These are phyloP conservation scores for Begonia masoniana DNA, from an alignment of 306 rosid genomes.

Conservation along the genomic window DNA sequence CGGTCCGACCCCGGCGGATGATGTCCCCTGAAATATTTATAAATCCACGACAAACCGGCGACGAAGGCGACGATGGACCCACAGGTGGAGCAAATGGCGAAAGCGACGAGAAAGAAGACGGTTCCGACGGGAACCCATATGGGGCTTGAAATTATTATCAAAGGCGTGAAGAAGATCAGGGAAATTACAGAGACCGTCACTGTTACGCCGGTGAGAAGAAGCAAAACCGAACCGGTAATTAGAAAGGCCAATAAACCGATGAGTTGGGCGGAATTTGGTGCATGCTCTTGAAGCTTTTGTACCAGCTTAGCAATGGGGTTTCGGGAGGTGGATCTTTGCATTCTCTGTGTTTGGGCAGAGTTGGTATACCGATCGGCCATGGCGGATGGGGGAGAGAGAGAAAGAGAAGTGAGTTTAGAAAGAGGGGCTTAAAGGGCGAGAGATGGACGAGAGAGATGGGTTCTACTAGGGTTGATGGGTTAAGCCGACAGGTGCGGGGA, in stretches of 20 bases:
- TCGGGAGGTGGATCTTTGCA: constrained; percentile 4
- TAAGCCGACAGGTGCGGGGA: constrained; percentile 17
- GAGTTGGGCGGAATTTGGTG: constrained; percentile 49
- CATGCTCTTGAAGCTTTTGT: constrained; percentile 19
- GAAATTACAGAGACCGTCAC: constrained; percentile 21
- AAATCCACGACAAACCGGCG: constrained; percentile 43
- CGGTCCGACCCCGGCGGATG: constrained; percentile 77
- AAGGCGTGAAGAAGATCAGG: constrained; percentile 33
- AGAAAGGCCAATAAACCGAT: constrained; percentile 37
- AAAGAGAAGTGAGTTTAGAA: not conserved
- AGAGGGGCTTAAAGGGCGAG: no score
- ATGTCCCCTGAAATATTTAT: constrained; percentile 52
- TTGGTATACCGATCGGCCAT: constrained; percentile 43
- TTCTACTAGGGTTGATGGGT: not conserved
- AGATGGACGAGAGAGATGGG: not conserved
- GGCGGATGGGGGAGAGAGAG: constrained; percentile 1
- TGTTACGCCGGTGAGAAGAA: constrained; percentile 46
- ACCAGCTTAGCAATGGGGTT: constrained; percentile 17
- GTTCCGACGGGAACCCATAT: constrained; percentile 53
- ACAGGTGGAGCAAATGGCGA: constrained; percentile 29
- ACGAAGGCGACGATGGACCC: constrained; percentile 24
- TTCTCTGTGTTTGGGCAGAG: constrained; percentile 19
- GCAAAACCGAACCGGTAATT: constrained; percentile 35
- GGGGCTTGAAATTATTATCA: constrained; percentile 51
- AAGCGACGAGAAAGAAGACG: constrained; percentile 16